phyloP scores from a whole-genome alignment of 108 stramenopile genomes.

The Skeletonema menzelii region DNA sequence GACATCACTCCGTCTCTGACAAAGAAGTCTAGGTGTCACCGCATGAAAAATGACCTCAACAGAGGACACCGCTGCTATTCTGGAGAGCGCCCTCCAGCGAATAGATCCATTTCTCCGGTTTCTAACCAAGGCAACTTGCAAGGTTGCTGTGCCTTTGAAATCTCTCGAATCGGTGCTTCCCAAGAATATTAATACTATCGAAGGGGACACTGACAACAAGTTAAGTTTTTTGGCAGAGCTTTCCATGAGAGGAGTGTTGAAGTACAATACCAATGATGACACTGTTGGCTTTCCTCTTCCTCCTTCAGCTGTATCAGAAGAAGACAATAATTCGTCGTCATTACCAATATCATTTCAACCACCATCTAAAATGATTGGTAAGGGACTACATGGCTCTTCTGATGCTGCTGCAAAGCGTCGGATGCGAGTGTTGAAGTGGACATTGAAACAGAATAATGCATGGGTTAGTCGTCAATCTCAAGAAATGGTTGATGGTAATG shows the following conservation, averaged over 20 bases:
- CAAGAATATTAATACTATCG: neutral
- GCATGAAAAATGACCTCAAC: neutral
- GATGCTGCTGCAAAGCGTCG: slow-evolving; percentile 78
- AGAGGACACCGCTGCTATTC: neutral
- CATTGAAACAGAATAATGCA: slow-evolving; percentile 32
- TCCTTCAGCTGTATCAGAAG: slow-evolving; percentile 18
- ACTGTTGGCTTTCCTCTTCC: slow-evolving; percentile 71
- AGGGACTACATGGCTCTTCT: slow-evolving; percentile 72
- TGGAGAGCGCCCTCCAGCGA: neutral
- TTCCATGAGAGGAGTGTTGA: slow-evolving; percentile 51
- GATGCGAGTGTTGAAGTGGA: slow-evolving; percentile 58
- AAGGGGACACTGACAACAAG: neutral
- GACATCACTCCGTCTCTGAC: too few relatives aligned
- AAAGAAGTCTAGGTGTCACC: too few relatives aligned
- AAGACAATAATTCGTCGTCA: neutral
- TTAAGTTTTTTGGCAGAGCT: slow-evolving; percentile 34
- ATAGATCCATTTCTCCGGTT: slow-evolving; percentile 80
- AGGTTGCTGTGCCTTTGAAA: slow-evolving; percentile 56
- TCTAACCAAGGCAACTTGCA: slow-evolving; percentile 74
- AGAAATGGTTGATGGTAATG: neutral
- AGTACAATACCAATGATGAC: slow-evolving; percentile 15
- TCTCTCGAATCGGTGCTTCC: slow-evolving; percentile 54
- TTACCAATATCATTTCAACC: slow-evolving; percentile 10
- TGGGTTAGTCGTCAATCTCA: slow-evolving; percentile 21
- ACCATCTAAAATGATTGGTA: slow-evolving; percentile 39